A percentile compares a stretch with the other conserved stretches of the same genome.
phyloP scores from a whole-genome alignment of 2,329 filamentous ascomycete species.

The Trichoderma sp. region DNA sequence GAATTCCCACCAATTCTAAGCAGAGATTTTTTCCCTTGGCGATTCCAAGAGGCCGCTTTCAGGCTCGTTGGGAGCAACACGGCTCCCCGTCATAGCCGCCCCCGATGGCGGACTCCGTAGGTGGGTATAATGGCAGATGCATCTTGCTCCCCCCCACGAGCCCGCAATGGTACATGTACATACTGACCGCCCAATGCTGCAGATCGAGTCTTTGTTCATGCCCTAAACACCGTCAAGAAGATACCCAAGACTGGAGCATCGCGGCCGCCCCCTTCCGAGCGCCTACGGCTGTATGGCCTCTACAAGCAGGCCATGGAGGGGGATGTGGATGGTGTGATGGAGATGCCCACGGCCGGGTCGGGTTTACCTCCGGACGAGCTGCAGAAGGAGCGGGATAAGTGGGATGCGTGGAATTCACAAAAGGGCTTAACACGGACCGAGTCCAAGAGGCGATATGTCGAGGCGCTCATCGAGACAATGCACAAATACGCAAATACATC shows the following conservation, averaged over 20 bases:
- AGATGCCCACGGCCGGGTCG: conserved; percentile 61
- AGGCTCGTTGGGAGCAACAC: conserved; percentile 8
- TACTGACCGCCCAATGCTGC: conserved; percentile 20
- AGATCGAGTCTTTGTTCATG: conserved; percentile 99
- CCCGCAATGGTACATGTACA: conserved; percentile 4
- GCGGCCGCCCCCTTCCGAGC: conserved; percentile 79
- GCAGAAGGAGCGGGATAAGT: conserved; percentile 64
- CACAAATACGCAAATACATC: conserved; percentile 88
- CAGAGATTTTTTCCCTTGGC: not conserved
- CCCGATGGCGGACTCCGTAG: conserved; percentile 40
- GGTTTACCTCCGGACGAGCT: conserved; percentile 52
- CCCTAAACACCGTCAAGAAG: conserved; percentile 97
- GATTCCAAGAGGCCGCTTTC: not conserved
- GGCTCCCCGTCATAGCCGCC: conserved; percentile 16
- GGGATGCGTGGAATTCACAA: conserved; percentile 94
- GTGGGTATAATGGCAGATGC: conserved; percentile 28
- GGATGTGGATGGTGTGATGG: conserved; percentile 91
- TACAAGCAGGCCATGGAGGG: conserved; percentile 99
- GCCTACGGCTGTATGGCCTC: conserved; percentile 90
- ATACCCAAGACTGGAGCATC: conserved; percentile 90
- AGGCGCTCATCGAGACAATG: conserved; percentile 94
- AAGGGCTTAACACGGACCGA: conserved; percentile 81
- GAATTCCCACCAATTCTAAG: not conserved
- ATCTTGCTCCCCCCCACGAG: not conserved
- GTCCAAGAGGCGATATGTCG: conserved; percentile 90